phyloP scores from a whole-genome alignment of 768 basidiomycete genomes.

The Trametes elegans region DNA sequence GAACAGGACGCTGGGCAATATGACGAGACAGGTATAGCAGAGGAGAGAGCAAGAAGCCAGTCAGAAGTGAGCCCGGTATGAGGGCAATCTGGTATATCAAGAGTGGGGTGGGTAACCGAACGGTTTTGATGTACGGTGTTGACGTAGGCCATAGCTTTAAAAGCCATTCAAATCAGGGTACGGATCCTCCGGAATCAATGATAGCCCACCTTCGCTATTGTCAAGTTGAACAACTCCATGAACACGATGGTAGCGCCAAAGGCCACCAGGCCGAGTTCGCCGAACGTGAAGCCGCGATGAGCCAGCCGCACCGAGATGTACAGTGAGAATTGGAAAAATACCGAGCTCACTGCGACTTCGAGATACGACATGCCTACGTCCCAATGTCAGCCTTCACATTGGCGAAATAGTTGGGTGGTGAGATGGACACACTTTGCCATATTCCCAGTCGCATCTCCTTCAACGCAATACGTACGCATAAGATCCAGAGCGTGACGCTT shows the following conservation, averaged over 20 bases:
- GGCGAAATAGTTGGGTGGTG: background rate
- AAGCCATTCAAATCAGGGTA: no score
- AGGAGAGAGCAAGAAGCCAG: conserved; percentile 94
- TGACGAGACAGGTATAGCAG: conserved; percentile 89
- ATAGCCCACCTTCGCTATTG: conserved; percentile 68
- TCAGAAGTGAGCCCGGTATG: conserved; percentile 86
- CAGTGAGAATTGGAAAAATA: conserved; percentile 89
- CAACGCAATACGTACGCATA: conserved; percentile 50
- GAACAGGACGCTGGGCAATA: conserved; percentile 83
- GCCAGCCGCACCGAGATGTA: conserved; percentile 89
- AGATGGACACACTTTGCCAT: conserved; percentile 64
- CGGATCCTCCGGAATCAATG: no score
- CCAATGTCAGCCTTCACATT: background rate
- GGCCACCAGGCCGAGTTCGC: conserved; percentile 86
- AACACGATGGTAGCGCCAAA: conserved; percentile 85
- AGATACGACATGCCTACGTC: conserved; percentile 69
- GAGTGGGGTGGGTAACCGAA: conserved; percentile 88
- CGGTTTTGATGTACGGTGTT: conserved; percentile 86
- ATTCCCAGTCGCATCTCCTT: conserved; percentile 43
- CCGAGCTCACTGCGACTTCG: conserved; percentile 67
- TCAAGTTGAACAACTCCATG: conserved; percentile 85
- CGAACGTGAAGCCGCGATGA: conserved; percentile 92
- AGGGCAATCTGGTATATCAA: conserved; percentile 90
- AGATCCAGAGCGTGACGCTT: conserved; percentile 45
- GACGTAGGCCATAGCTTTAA: conserved; percentile 74